Evolutionary conservation across 495 filamentous ascomycete species (phyloP), one percentile per base, ranked within the genome.

Genomic region (Jackrogersella multiformis): DNA sequence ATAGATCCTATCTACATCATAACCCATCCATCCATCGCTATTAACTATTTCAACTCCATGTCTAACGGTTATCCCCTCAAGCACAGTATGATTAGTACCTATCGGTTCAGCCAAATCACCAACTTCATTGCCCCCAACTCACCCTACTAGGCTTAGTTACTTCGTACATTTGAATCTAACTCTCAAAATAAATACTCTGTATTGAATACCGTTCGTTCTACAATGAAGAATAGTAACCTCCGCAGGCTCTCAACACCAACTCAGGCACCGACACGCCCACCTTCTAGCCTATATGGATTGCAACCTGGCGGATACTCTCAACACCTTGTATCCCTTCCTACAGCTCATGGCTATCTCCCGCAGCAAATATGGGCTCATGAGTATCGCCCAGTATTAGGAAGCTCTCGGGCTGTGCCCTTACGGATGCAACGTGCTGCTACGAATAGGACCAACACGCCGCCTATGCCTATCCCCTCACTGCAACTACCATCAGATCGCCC

Each of bases 281-380:
- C 56, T 7, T 56, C 48, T 42, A 24, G 44, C 23, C 16, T 42
- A 34, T 61, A 61, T 23, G 28, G 49, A 16, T 34, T 41, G 38
- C 54, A 39, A 5, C 15, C 24, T 18, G 26, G 32, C 2, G 44
- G 54, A 21, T 56, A 61, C 28, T 32, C 53, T n/a, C 65, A 39
- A 20, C 39, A 34, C 7, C 32, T 56, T 21, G 1, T 20, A n/a
- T 34, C 59, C 4, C 26, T 48, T 34, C 54, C 54, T 0, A 42
- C 61, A 23, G 35, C 66, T 7, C 44, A 48, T 28, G 60, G 60
- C 5, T 69, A 64, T 24, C 61, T 57, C 60, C 67, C 61, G 41
- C 54, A 56, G 4, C 54, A 48, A 15, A 55, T 45, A 15, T 51
- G 30, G 54, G 8, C 39, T 16, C 58, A 18, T 12, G 66, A 59